Base-by-base conservation (phyloP, 2,329 filamentous ascomycete species). In the Arthroderma sp. region DNA sequence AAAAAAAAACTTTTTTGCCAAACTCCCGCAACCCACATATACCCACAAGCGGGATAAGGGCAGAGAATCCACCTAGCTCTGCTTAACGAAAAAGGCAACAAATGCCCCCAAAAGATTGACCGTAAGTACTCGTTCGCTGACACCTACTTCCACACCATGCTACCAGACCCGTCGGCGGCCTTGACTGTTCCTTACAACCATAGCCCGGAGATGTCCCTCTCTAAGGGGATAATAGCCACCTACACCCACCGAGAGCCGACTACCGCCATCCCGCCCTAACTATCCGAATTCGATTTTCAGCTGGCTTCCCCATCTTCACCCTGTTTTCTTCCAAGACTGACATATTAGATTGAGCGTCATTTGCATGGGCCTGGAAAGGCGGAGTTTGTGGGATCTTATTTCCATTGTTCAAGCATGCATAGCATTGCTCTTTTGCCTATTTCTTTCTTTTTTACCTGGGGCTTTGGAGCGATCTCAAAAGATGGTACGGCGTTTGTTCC, bases 261-360 rank as follows among this genome's bases (percentile, higher is more conserved):
- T 33, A 33, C 8, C 25, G 25, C 47, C 23, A 33, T 35, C n/a
- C 47, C 39, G 15, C 11, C 25, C 13, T 19, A n/a, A 31, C 47
- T n/a, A 31, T 25, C 23, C 25, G 47, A 51, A 51, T 31, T 13
- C 47, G 47, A 51, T 19, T 1, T 2, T n/a, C 3, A 35, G 8
- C 21, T 51, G 25, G 47, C 28, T 51, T 51, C 47, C 47, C 47
- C 9, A 19, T 51, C 47, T 51, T 51, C 15, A 33, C 15, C 47
- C 47, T 31, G 15, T 51, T 51, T 51, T 51, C 47, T 51, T 51
- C 28, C 47, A 7, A 25, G n/a, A 31, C 25, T 21, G 47, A 31
- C 25, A 19, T 51, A 51, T 51, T 51, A 51, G 47, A 51, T 51
- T 51, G 47, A 51, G 47, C 47, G 47, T 51, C 47, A 51, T 51